Evolutionary conservation across 2,329 filamentous ascomycete genomes (phyloP).

Genomic region (Diaporthe caulivora): DNA sequence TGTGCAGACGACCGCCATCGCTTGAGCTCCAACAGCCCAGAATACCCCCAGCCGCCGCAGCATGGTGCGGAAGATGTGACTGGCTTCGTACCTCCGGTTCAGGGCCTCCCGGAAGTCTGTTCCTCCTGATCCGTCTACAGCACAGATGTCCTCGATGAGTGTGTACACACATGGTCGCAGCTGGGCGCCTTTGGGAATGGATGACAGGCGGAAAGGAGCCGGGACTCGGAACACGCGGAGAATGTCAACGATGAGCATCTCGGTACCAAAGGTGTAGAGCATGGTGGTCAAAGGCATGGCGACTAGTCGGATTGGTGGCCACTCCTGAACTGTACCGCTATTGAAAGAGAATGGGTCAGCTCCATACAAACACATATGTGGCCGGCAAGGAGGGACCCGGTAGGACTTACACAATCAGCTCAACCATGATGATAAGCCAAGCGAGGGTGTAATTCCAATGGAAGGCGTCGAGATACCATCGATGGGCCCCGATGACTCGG

Average conservation of each 20-base stretch:
- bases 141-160: slow-evolving; percentile 75
- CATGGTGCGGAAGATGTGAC: slow-evolving; percentile 65
- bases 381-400: no score
- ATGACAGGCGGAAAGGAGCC: slow-evolving; percentile 74
- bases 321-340: slow-evolving; percentile 52
- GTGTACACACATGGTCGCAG: slow-evolving; percentile 73
- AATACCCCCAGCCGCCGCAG: slow-evolving; percentile 67
- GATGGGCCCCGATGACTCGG: slow-evolving; percentile 53
- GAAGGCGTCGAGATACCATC: slow-evolving; percentile 64
- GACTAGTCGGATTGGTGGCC: slow-evolving; percentile 62
- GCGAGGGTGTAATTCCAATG: slow-evolving; percentile 68
- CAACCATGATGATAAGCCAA: slow-evolving; percentile 68
- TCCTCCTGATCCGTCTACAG: slow-evolving; percentile 74
- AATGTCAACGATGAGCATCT: slow-evolving; percentile 55
- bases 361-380: neutral
- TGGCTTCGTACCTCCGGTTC: slow-evolving; percentile 64
- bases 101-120: slow-evolving; percentile 64
- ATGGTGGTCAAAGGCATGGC: slow-evolving; percentile 66
- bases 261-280: slow-evolving; percentile 59
- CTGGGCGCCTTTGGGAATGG: slow-evolving; percentile 68
- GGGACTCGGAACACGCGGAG: slow-evolving; percentile 49
- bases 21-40: slow-evolving; percentile 63
- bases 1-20: slow-evolving; percentile 42
- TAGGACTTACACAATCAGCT: slow-evolving; percentile 59
- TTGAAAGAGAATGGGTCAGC: neutral